A percentile compares a stretch with the other conserved stretches of the same genome.
Conservation (phyloP, 305 asterid species). For the Solanum hybrid region DNA sequence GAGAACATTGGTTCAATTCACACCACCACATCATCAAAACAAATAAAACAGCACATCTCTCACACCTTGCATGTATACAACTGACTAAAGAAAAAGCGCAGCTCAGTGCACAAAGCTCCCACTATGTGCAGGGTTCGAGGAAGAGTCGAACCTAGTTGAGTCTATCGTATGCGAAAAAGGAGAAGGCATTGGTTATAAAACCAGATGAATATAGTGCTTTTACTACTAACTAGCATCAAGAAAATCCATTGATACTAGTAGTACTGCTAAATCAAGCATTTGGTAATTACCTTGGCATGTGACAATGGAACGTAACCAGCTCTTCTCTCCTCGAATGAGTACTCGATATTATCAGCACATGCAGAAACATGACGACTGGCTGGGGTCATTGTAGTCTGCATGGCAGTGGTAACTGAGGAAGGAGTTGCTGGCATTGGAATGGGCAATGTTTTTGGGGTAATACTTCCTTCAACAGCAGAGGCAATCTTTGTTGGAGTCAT, state of each 20-base stretch:
- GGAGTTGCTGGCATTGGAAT: conserved; percentile 28
- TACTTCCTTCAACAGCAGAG: conserved; percentile 9
- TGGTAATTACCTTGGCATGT: conserved; percentile 1
- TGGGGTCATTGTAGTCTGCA: conserved; percentile 34
- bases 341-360: conserved; percentile 12
- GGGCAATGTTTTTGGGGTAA: conserved; percentile 27
- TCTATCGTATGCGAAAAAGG: background rate
- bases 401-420: conserved; percentile 17
- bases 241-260: background rate
- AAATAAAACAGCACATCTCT: background rate
- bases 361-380: conserved; percentile 12
- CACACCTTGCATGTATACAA: background rate
- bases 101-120: background rate
- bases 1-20: background rate
- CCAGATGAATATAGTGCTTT: background rate
- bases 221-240: background rate
- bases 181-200: background rate
- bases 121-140: background rate
- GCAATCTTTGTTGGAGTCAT: conserved; percentile 19
- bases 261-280: background rate
- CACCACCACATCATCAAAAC: background rate
- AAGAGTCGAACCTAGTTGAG: background rate
- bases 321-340: conserved; percentile 39
- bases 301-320: conserved; percentile 16
- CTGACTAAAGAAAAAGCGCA: background rate